Base-by-base conservation (phyloP, 1,284 basidiomycete genomes). In the Cutaneotrichosporon sp. region DNA sequence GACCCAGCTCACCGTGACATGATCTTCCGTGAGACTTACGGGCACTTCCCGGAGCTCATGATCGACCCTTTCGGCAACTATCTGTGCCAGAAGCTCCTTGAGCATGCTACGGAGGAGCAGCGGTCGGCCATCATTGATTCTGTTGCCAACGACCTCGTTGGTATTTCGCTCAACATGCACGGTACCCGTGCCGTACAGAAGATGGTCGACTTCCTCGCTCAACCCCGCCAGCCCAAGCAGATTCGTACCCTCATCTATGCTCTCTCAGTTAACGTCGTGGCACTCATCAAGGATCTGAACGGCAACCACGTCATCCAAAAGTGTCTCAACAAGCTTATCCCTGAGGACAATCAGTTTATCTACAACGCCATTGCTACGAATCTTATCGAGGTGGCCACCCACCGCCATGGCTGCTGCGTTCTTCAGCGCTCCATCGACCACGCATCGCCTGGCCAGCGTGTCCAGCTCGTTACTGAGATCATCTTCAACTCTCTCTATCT, bases 61-160 rank as follows among this genome's bases (percentile, higher is more conserved):
- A 98, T 90, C 42, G 96, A 98, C 79, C 93, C 96, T 3, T 98
- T 99, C 75, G 96, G 96, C 63, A 99, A 98, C 78, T 99, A 99
- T 71, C 82, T 99, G 50, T 97, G 94, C 77, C 96, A 98, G 77
- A 97, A 98, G 78, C 82, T 99, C 50, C 79, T 99, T 62, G 96
- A 99, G 77, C 94, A 86, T 75, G 93, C 92, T 29, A 97, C 92
- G 14, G 94, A 99, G 68, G 96, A 98, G 68, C 96, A 98, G 72
- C 84, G 96, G 57, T 94, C 93, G 71, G 81, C 92, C 44, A 96
- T 98, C 57, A 97, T 96, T 75, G 94, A 98, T 74, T 92, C 90
- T 20, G 94, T 99, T 47, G 90, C 92, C 31, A 87, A 91, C 67
- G 96, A 99, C 66, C 81, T 99, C 46, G 96, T 99, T 64, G 91